phyloP scores from a whole-genome alignment of 768 basidiomycete species.

The Dentipellis sp. region DNA sequence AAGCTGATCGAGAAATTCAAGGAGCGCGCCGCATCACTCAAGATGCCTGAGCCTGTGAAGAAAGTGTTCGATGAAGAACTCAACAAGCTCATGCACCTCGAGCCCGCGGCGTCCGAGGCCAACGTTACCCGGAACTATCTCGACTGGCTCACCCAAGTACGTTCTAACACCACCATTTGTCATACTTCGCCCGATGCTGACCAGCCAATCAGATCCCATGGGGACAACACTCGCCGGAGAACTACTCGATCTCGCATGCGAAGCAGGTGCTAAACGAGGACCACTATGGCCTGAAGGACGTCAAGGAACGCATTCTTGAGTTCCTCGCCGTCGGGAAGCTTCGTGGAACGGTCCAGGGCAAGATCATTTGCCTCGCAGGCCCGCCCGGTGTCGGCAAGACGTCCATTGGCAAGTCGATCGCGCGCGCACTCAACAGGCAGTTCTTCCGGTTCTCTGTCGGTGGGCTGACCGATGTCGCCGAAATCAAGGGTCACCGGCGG shows the following conservation, averaged over 20 bases:
- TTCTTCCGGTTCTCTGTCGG: constrained; percentile 98
- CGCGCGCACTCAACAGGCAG: constrained; percentile 79
- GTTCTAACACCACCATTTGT: constrained; percentile 6
- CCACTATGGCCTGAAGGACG: constrained; percentile 86
- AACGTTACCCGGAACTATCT: constrained; percentile 93
- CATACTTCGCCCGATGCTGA: neutral
- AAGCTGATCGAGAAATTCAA: constrained; percentile 89
- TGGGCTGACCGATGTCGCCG: constrained; percentile 93
- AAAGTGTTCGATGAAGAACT: constrained; percentile 98
- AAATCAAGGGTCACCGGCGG: constrained; percentile 96
- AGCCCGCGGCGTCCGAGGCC: constrained; percentile 87
- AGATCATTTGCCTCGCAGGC: constrained; percentile 94
- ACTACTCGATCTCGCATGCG: constrained; percentile 81
- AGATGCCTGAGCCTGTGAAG: constrained; percentile 83
- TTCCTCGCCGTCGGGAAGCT: constrained; percentile 95
- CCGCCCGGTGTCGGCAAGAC: constrained; percentile 99
- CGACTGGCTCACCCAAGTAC: constrained; percentile 81
- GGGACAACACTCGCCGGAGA: constrained; percentile 91
- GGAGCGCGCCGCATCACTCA: constrained; percentile 69
- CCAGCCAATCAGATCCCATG: constrained; percentile 68
- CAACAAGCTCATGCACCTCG: constrained; percentile 79
- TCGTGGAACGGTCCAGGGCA: constrained; percentile 90
- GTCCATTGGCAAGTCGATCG: constrained; percentile 90
- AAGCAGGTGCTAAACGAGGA: constrained; percentile 84
- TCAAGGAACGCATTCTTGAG: constrained; percentile 91